Conservation (phyloP, 2,329 filamentous ascomycete genomes). For the Hortaea sp. region DNA sequence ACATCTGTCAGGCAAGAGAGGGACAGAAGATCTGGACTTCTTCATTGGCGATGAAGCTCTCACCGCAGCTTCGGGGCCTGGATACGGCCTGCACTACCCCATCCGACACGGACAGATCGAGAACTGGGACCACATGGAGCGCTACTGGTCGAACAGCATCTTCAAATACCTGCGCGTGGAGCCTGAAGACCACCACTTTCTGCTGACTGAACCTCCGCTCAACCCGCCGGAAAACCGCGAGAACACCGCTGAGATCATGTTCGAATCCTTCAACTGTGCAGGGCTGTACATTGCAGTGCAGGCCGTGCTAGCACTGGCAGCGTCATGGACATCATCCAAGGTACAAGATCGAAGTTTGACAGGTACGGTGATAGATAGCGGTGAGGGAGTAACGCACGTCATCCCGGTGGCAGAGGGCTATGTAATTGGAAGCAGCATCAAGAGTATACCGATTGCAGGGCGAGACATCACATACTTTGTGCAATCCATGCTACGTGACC, state of each 20-base stretch:
- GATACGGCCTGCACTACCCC: conserved; percentile 94
- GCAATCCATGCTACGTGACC: conserved; percentile 87
- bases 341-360: conserved; percentile 92
- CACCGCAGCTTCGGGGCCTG: conserved; percentile 70
- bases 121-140: conserved; percentile 99
- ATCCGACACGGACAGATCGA: conserved; percentile 97
- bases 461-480: conserved; percentile 99
- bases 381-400: conserved; percentile 97
- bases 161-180: conserved; percentile 99
- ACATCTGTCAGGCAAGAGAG: conserved; percentile 81
- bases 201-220: conserved; percentile 94
- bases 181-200: conserved; percentile 96
- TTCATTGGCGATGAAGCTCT: conserved; percentile 98
- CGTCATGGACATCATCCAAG: conserved; percentile 97
- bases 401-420: conserved; percentile 98
- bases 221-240: conserved; percentile 98
- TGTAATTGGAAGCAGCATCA: conserved; percentile 97
- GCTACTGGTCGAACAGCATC: conserved; percentile 99
- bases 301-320: conserved; percentile 88
- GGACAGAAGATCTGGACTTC: conserved; percentile 95
- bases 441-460: conserved; percentile 95
- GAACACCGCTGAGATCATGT: conserved; percentile 99
- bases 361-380: conserved; percentile 95
- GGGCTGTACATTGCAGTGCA: conserved; percentile 98
- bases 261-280: conserved; percentile 98